phyloP scores from a whole-genome alignment of 495 filamentous ascomycete genomes.

The Schizothecium vesticola region DNA sequence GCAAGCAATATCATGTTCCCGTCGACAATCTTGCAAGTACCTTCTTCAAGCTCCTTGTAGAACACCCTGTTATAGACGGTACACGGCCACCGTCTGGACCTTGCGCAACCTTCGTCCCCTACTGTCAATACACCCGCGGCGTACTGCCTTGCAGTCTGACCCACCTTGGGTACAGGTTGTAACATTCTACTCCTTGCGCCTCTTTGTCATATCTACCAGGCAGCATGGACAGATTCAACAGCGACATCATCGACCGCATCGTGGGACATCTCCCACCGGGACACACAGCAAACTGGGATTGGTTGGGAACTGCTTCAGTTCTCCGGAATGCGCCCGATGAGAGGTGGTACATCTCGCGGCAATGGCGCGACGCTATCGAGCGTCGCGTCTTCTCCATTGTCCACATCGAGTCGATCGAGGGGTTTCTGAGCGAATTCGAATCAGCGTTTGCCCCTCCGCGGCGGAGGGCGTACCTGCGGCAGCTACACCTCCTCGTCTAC shows the following conservation, averaged over 20 bases:
- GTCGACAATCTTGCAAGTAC: too few relatives aligned
- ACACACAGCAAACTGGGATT: background rate
- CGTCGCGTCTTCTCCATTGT: background rate
- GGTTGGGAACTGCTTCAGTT: background rate
- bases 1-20: too few relatives aligned
- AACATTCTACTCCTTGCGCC: too few relatives aligned
- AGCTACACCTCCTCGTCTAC: background rate
- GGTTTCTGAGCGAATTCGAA: background rate
- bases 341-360: conserved; percentile 1
- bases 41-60: too few relatives aligned
- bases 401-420: background rate
- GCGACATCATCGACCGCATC: background rate
- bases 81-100: too few relatives aligned
- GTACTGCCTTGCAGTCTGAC: too few relatives aligned
- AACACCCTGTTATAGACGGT: too few relatives aligned
- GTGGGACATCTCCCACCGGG: background rate
- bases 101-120: too few relatives aligned
- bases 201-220: background rate
- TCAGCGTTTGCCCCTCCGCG: background rate
- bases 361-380: conserved; percentile 1
- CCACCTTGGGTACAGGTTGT: too few relatives aligned
- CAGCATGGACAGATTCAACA: background rate
- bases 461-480: background rate
- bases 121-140: too few relatives aligned
- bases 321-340: background rate